Base-by-base conservation (phyloP, 1,284 basidiomycete species). In the Tilletia walkeri region DNA sequence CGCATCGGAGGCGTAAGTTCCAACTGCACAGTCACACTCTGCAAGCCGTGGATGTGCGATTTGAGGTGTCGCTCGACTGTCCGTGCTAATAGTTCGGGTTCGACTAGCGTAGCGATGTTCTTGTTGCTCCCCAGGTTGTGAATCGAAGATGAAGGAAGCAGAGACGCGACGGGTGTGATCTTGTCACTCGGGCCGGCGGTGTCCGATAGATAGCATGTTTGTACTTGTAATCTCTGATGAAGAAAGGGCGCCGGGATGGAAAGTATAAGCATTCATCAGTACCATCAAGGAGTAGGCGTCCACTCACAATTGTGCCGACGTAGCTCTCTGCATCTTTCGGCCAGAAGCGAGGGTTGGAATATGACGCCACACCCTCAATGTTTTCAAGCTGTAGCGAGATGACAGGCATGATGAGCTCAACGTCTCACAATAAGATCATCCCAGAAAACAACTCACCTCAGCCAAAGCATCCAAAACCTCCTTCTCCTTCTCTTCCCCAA, bases 251-350 rank as follows among this genome's bases (percentile, higher is more conserved):
- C 41, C 41, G 41, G 41, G 2, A 53, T 53, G n/a, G 18, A 53
- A 49, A 12, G 50, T 7, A 53, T 30, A 14, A 53, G 50, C n/a
- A 53, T 53, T 53, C 50, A 1, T 53, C 18, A 12, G 7, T 2
- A 53, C 16, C 0, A 88, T 86, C 1, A 86, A 84, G 0, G 90
- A 89, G 87, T 10, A 86, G 86, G 20, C 96, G 86, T 77, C 93
- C 92, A 63, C 97, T 88, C 81, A 93, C 93, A 70, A 99, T 92
- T 1, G 92, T 92, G 20, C 95, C 95, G 76, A 97, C 89, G 45
- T 96, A 83, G 61, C 89, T 90, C 10, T 89, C 88, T 2, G 92
- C 89, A 83, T 97, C 95, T 84, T 96, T 94, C 0, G 95, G 94
- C 96, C 96, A 99, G 85, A 99, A 96, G 18, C 93, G 88, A 0